Evolutionary conservation across 371 early-diverging fungal genomes (phyloP).

Genomic region (Apophysomyces sp.): DNA sequence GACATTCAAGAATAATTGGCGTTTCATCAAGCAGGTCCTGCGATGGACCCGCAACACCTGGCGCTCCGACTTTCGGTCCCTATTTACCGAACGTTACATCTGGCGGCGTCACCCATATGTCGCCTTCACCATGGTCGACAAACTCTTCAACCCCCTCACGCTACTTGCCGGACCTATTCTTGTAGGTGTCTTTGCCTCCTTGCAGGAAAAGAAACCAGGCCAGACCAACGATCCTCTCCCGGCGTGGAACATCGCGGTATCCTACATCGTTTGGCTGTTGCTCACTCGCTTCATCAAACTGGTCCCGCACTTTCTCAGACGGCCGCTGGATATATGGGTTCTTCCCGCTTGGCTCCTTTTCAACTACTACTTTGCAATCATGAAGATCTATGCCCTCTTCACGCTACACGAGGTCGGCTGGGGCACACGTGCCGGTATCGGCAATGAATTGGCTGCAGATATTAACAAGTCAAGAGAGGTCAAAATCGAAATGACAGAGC

Average conservation of each 20-base stretch:
- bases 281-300: conserved; percentile 61
- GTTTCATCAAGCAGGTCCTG: conserved; percentile 67
- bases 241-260: conserved; percentile 14
- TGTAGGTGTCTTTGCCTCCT: conserved; percentile 45
- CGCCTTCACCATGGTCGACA: conserved; percentile 75
- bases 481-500: conserved; percentile 37
- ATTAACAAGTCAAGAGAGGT: conserved; percentile 25
- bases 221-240: conserved; percentile 20
- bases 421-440: conserved; percentile 64
- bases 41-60: conserved; percentile 78
- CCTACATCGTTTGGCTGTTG: conserved; percentile 40
- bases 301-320: conserved; percentile 54
- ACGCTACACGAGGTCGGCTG: conserved; percentile 63
- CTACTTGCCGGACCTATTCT: conserved; percentile 65
- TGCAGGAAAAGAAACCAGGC: conserved; percentile 14
- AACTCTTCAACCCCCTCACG: conserved; percentile 70
- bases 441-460: conserved; percentile 41
- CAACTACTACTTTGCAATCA: conserved; percentile 61
- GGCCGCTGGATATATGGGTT: conserved; percentile 57
- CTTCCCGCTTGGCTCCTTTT: conserved; percentile 61
- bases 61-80: conserved; percentile 67
- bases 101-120: conserved; percentile 70
- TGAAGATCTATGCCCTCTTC: conserved; percentile 56
- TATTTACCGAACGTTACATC: conserved; percentile 62
- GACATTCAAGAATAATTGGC: conserved; percentile 77